Percentiles rank a stretch among this genome's conserved stretches.
phyloP scores from a whole-genome alignment of 495 filamentous ascomycete species.

The Aspergillus leporis region DNA sequence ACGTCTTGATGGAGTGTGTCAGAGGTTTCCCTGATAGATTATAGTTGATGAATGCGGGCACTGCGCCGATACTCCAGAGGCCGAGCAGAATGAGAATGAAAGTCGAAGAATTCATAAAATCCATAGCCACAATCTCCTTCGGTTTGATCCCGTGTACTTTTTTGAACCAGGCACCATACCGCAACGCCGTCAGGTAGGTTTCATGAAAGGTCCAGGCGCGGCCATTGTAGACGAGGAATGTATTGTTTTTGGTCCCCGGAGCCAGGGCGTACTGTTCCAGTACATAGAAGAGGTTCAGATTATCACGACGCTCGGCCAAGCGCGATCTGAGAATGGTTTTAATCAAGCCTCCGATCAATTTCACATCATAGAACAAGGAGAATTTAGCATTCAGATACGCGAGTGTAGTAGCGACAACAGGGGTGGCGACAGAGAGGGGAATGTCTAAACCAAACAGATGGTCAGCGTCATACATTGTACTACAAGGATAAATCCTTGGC shows the following conservation, averaged over 20 bases:
- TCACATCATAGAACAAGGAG: slow-evolving; percentile 65
- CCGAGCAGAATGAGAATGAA: slow-evolving; percentile 85
- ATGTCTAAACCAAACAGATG: slow-evolving; percentile 26
- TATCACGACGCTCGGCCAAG: slow-evolving; percentile 54
- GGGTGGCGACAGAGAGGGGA: slow-evolving; percentile 54
- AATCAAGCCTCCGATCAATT: slow-evolving; percentile 51
- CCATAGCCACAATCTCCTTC: slow-evolving; percentile 82
- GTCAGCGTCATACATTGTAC: not conserved
- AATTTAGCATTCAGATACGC: slow-evolving; percentile 82
- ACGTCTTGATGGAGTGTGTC: slow-evolving; percentile 73
- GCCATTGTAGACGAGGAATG: slow-evolving; percentile 76
- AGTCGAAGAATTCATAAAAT: slow-evolving; percentile 82
- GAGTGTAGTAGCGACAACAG: slow-evolving; percentile 65
- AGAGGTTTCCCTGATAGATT: slow-evolving; percentile 78
- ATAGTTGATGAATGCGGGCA: slow-evolving; percentile 94
- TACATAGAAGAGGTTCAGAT: slow-evolving; percentile 74
- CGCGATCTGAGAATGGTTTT: slow-evolving; percentile 40
- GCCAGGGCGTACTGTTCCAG: slow-evolving; percentile 69
- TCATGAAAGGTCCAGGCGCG: slow-evolving; percentile 78
- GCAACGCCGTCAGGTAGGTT: slow-evolving; percentile 70
- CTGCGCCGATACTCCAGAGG: slow-evolving; percentile 85
- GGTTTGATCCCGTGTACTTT: slow-evolving; percentile 65
- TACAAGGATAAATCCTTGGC: not conserved
- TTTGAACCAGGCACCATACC: slow-evolving; percentile 83
- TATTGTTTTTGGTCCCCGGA: slow-evolving; percentile 52